A percentile compares a stretch with the other conserved stretches of the same genome.
phyloP scores from a whole-genome alignment of 345 rosid species.

The Dipteronia sinensis region DNA sequence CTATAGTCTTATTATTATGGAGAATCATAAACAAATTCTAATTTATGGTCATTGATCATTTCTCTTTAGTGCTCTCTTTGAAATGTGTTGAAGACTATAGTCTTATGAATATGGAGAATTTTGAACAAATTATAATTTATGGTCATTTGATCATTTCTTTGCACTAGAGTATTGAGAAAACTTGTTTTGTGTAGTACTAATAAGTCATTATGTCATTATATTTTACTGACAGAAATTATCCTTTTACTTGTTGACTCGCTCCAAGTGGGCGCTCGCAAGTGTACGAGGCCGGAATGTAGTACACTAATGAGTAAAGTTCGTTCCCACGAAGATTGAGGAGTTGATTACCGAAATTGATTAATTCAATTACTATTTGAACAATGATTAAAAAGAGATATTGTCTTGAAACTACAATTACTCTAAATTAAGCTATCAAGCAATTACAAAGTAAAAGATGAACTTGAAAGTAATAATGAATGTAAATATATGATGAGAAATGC shows the following conservation, averaged over 20 bases:
- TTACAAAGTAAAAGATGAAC: no score
- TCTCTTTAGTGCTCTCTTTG: not conserved
- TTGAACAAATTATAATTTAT: not conserved
- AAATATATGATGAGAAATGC: no score
- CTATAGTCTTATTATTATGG: not conserved
- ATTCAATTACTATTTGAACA: no score
- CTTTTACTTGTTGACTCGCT: slow-evolving; percentile 2
- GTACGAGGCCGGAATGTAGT: no score
- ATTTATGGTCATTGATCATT: not conserved
- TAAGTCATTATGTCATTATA: not conserved
- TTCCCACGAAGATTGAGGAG: no score
- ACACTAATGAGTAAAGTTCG: no score
- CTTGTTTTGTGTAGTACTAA: not conserved
- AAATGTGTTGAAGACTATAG: not conserved
- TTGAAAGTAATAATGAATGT: no score
- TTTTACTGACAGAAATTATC: not conserved
- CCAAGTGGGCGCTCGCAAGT: no score
- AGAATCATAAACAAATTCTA: not conserved
- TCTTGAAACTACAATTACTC: no score
- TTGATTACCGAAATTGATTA: no score
- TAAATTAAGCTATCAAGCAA: no score
- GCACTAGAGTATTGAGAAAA: not conserved
- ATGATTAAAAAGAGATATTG: no score
- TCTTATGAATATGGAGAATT: not conserved
- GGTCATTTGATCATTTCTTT: not conserved